A percentile compares a stretch with the other conserved stretches of the same genome.
Conservation (phyloP, 805 yeast genomes). For the Wickerhamomyces subpelliculosus region DNA sequence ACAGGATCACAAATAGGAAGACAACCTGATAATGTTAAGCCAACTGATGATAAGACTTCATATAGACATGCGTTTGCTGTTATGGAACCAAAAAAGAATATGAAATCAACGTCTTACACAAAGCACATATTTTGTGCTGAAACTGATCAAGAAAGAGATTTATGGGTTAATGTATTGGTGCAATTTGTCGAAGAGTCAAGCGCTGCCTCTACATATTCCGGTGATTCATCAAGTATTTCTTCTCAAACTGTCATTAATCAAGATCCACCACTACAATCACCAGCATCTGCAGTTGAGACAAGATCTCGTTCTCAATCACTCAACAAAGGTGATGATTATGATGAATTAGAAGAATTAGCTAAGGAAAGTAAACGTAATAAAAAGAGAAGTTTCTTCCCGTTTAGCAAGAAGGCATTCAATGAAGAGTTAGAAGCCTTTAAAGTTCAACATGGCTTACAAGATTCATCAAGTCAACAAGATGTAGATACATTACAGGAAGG, state of each 20-base stretch:
- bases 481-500: too few relatives aligned
- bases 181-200: conserved; percentile 22
- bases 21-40: conserved; percentile 28
- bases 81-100: conserved; percentile 35
- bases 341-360: conserved; percentile 18
- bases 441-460: too few relatives aligned
- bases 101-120: conserved; percentile 23
- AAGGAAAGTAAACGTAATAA: conserved; percentile 39
- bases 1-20: conserved; percentile 50
- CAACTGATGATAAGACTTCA: conserved; percentile 20
- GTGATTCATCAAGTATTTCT: conserved; percentile 1
- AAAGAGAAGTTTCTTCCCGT: conserved; percentile 57
- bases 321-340: conserved; percentile 9
- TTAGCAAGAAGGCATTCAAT: conserved; percentile 28
- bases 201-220: conserved; percentile 1
- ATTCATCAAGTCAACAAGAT: too few relatives aligned
- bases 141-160: conserved; percentile 66
- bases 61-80: conserved; percentile 56
- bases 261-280: not conserved
- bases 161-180: conserved; percentile 52
- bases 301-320: conserved; percentile 1
- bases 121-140: conserved; percentile 75
- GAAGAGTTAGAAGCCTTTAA: conserved; percentile 22
- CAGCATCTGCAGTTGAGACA: not conserved
- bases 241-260: not conserved